These are phyloP conservation scores for Ophiosphaerella korrae DNA, from an alignment of 2,329 filamentous ascomycete genomes.

Conservation along the genomic window DNA sequence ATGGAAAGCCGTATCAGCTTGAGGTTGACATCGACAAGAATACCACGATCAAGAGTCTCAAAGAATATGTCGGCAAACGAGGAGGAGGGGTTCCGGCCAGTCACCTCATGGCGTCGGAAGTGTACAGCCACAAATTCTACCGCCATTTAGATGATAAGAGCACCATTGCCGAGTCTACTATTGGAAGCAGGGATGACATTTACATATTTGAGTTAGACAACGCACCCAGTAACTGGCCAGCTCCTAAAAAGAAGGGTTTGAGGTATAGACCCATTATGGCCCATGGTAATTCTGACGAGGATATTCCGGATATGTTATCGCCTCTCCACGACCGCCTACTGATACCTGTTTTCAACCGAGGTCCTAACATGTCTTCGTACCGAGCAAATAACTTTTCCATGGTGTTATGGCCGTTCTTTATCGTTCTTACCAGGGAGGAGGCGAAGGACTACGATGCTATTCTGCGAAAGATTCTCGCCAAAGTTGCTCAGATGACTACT, in stretches of 20 bases:
- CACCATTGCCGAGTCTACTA: conserved; percentile 71
- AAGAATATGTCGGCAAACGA: conserved; percentile 64
- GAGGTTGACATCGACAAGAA: conserved; percentile 82
- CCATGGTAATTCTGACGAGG: conserved; percentile 52
- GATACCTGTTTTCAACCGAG: conserved; percentile 73
- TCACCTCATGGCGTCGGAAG: conserved; percentile 78
- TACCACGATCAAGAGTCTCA: conserved; percentile 69
- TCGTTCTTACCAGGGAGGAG: conserved; percentile 76
- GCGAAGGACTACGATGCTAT: conserved; percentile 72
- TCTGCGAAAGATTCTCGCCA: conserved; percentile 77
- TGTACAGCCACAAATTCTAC: conserved; percentile 84
- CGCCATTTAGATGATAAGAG: conserved; percentile 74
- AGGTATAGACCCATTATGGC: conserved; percentile 53
- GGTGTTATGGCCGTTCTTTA: conserved; percentile 65
- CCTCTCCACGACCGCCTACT: conserved; percentile 68
- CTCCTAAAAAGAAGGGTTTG: conserved; percentile 56
- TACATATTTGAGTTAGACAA: conserved; percentile 79
- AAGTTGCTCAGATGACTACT: conserved; percentile 77
- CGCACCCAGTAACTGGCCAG: conserved; percentile 76
- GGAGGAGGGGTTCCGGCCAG: conserved; percentile 59
- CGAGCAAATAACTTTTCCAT: conserved; percentile 43
- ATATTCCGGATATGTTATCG: conserved; percentile 62
- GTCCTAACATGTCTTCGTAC: conserved; percentile 40
- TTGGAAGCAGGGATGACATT: conserved; percentile 66
- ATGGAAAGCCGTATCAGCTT: conserved; percentile 71